Percentiles rank a stretch among this genome's conserved stretches.
Evolutionary conservation across 2,329 filamentous ascomycete species (phyloP).

Genomic region (Apiospora rasikravindrae): DNA sequence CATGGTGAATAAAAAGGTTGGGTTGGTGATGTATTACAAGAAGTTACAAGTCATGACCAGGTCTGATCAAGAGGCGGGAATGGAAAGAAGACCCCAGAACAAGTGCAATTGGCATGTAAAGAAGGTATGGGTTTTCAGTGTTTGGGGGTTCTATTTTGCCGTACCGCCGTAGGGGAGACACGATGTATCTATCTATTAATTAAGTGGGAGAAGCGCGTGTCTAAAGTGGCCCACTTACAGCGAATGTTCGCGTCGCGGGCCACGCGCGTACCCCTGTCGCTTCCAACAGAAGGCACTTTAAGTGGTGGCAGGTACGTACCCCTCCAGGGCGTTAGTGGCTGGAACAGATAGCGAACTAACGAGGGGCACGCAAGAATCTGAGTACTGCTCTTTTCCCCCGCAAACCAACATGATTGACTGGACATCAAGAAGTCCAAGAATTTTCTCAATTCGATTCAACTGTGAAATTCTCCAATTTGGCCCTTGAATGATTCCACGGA

Average conservation of each 20-base stretch:
- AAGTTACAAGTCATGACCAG: slow-evolving; percentile 8
- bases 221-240: slow-evolving; percentile 10
- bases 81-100: neutral
- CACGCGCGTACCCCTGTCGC: slow-evolving; percentile 17
- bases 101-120: neutral
- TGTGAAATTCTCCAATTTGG: no score
- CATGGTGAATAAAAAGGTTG: slow-evolving; percentile 39
- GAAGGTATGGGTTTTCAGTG: neutral
- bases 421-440: neutral
- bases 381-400: neutral
- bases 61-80: neutral
- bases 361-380: neutral
- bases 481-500: no score
- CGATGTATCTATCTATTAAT: slow-evolving; percentile 7
- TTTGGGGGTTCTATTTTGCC: slow-evolving; percentile 6
- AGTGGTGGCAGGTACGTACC: neutral
- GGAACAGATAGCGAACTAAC: neutral
- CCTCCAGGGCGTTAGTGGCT: neutral
- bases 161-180: slow-evolving; percentile 8
- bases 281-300: neutral
- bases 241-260: slow-evolving; percentile 12
- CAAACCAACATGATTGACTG: neutral
- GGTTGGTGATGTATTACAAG: neutral
- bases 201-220: slow-evolving; percentile 18
- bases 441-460: neutral